phyloP scores from a whole-genome alignment of 2,329 filamentous ascomycete species.

The Verticillium isaacii region DNA sequence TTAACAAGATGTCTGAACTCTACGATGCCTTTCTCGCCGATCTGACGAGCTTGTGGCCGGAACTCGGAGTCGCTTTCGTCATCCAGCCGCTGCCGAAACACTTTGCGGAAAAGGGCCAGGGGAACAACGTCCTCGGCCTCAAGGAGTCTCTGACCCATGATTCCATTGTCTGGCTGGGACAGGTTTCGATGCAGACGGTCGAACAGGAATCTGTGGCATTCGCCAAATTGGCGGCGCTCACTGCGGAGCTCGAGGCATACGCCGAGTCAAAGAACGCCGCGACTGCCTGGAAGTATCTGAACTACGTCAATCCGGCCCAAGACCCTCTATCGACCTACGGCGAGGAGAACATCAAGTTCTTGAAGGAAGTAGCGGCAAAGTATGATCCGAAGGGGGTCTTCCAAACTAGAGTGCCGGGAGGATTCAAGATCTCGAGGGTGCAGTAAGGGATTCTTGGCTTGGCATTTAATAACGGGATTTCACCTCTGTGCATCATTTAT shows the following conservation, averaged over 20 bases:
- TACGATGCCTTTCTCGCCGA: not conserved
- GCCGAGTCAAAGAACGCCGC: slow-evolving; percentile 8
- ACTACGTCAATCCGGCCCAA: slow-evolving; percentile 26
- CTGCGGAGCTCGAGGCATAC: slow-evolving; percentile 20
- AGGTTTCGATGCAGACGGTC: slow-evolving; percentile 13
- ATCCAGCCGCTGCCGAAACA: slow-evolving; percentile 7
- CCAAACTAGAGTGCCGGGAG: slow-evolving; percentile 26
- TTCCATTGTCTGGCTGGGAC: slow-evolving; percentile 2
- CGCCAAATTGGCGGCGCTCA: slow-evolving; percentile 22
- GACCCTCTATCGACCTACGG: slow-evolving; percentile 25
- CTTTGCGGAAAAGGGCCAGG: not conserved
- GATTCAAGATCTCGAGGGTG: slow-evolving; percentile 7
- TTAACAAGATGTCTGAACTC: not conserved
- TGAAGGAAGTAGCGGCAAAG: slow-evolving; percentile 19
- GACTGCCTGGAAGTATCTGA: slow-evolving; percentile 29
- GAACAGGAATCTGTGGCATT: slow-evolving; percentile 21
- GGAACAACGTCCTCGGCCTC: slow-evolving; percentile 4
- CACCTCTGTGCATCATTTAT: too few species aligned
- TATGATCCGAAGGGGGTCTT: slow-evolving; percentile 28
- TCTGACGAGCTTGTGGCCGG: not conserved
- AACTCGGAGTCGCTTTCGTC: slow-evolving; percentile 5
- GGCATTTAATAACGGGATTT: not conserved
- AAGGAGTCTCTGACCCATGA: not conserved
- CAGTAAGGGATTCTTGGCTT: not conserved
- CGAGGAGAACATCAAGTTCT: slow-evolving; percentile 18